Evolutionary conservation across 495 filamentous ascomycete species (phyloP).

Genomic region (Pyronema omphalodes): DNA sequence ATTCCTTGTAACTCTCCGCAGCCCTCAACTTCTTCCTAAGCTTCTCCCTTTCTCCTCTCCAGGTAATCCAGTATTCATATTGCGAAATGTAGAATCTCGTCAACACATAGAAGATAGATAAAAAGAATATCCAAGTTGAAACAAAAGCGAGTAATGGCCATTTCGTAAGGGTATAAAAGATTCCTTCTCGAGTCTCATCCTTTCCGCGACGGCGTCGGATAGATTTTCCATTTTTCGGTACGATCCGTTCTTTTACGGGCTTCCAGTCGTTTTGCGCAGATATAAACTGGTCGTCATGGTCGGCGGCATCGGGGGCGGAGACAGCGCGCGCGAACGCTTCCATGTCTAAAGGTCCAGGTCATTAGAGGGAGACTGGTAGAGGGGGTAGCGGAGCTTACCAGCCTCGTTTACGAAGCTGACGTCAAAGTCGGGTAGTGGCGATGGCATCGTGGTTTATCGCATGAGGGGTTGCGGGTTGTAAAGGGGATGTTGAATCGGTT

Average conservation of each 20-base stretch:
- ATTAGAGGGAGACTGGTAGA: not conserved
- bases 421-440: slow-evolving; percentile 3
- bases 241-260: slow-evolving; percentile 50
- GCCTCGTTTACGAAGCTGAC: slow-evolving; percentile 1
- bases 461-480: not conserved
- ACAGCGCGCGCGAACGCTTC: slow-evolving; percentile 41
- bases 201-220: slow-evolving; percentile 31
- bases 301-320: slow-evolving; percentile 31
- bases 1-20: slow-evolving; percentile 59
- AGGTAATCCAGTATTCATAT: slow-evolving; percentile 63
- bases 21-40: slow-evolving; percentile 50
- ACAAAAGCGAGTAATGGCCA: slow-evolving; percentile 77
- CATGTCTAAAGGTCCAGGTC: slow-evolving; percentile 24
- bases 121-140: slow-evolving; percentile 55
- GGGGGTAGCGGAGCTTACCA: not conserved
- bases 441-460: not conserved
- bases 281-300: slow-evolving; percentile 36
- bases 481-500: not conserved
- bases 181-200: slow-evolving; percentile 88
- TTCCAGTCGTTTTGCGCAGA: slow-evolving; percentile 73
- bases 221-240: slow-evolving; percentile 27
- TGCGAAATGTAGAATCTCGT: slow-evolving; percentile 77
- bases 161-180: slow-evolving; percentile 70
- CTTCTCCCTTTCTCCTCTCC: slow-evolving; percentile 52
- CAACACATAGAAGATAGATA: slow-evolving; percentile 46